phyloP scores from a whole-genome alignment of 495 filamentous ascomycete genomes.

The Aspergillus campestris region DNA sequence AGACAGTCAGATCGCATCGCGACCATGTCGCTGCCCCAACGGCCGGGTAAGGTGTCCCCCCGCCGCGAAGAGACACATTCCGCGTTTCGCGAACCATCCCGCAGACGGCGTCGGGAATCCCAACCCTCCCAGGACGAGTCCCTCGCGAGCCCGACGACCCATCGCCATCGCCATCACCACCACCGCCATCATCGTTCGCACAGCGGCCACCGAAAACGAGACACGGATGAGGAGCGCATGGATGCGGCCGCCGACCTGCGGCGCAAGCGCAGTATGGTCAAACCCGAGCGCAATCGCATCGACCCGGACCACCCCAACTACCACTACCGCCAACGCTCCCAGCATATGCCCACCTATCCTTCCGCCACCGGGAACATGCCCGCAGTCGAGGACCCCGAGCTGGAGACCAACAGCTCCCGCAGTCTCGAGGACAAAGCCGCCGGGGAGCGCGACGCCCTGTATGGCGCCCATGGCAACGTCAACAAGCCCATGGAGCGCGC shows the following conservation, averaged over 20 bases:
- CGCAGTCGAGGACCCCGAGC: conserved; percentile 61
- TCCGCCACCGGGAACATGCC: conserved; percentile 91
- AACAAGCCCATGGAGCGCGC: conserved; percentile 43
- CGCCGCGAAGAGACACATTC: conserved; percentile 47
- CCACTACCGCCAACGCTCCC: conserved; percentile 74
- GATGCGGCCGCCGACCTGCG: conserved; percentile 21
- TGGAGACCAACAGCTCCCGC: conserved; percentile 46
- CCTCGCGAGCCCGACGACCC: conserved; percentile 26
- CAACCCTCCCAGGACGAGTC: conserved; percentile 52
- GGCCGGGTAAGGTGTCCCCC: conserved; percentile 50
- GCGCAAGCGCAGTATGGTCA: conserved; percentile 78
- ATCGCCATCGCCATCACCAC: conserved; percentile 24
- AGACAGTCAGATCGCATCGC: background rate
- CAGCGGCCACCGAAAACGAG: conserved; percentile 22
- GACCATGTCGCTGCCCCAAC: conserved; percentile 60
- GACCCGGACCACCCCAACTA: conserved; percentile 86
- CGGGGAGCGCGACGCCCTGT: conserved; percentile 19
- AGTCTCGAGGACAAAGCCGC: conserved; percentile 44
- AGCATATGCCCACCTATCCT: conserved; percentile 75
- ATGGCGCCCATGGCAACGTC: conserved; percentile 31
- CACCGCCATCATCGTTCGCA: conserved; percentile 31
- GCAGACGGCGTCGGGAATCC: conserved; percentile 58
- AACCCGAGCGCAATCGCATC: conserved; percentile 77
- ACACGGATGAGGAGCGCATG: conserved; percentile 34
- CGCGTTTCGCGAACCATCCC: conserved; percentile 61